Base-by-base conservation (phyloP, 331 rosid species). In the Acacia concinna region DNA sequence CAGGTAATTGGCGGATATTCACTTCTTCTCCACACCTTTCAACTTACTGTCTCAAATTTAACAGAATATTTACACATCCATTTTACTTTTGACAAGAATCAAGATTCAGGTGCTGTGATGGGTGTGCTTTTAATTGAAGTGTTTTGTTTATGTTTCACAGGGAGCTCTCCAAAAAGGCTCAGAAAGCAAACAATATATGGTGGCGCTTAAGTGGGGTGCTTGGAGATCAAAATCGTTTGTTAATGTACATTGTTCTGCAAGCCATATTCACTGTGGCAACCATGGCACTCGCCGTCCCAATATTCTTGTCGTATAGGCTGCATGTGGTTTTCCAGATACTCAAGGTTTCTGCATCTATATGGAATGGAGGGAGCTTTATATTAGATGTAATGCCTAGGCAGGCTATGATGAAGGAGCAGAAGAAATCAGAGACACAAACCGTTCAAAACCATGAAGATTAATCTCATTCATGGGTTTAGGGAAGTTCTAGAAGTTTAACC, bases 301-400 rank as follows among this genome's bases (percentile, higher is more conserved):
- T 93, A 77, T 95, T 95, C 90, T 54, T 93, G 88, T 95, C 99
- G 0, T 95, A 95, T 57, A 82, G 89, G 63, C 47, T 95, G 75
- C 97, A 93, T 14, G 83, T 79, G 5, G 51, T 84, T 84, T 95
- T 95, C 87, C 99, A 93, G 82, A 6, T 93, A 52, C 97, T 95
- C 34, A 95, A 95, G 88, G 90, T 95, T 72, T 89, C 97, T 31
- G 97, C 99, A 1, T 51, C 98, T 9, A 83, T 88, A 0, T 95
- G 99, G 99, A 89, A 95, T 85, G 98, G 99, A 6, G 99, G 97
- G 46, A 91, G 96, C 86, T 95, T 93, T 80, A 83, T 95, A 78
- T 86, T 95, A 11, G 99, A 95, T 9, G 99, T 95, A 28, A 91
- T 95, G 99, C 99, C 99, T 6, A 84, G 90, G 89, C 97, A 95